Base-by-base conservation (phyloP, 495 filamentous ascomycete species). In the Xylaria nigripes region DNA sequence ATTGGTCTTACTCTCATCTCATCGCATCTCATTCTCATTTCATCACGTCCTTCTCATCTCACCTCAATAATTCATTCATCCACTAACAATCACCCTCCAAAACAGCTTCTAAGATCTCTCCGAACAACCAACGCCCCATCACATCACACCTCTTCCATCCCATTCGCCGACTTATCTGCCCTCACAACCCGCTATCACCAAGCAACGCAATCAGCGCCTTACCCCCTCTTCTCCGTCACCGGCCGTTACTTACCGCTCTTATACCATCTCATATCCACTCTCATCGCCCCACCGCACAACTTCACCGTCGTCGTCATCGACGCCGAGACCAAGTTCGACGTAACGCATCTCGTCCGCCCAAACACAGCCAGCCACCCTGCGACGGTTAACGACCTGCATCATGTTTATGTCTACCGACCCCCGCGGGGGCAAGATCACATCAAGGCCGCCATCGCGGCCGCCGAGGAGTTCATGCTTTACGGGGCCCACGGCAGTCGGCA, bases 271-370 rank as follows among this genome's bases (percentile, higher is more conserved):
- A 70, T 83, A 9, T 68, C 76, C 2, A 76, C 80, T 0, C 69
- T 87, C 12, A 70, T 93, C 8, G 78, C 85, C 1, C 38, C 68
- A 1, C 64, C 66, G 2, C 74, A 78, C 25, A 65, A 69, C 22
- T 77, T 80, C 16, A 76, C 86, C 2, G 76, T 91, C 2, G 75
- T 86, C 3, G 70, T 90, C 25, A 61, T 95, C 22, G 90, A 95
- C 59, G 73, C 83, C 0, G 83, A 88, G 41, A 74, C 76, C 38
- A 77, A 77, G 0, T 90, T 95, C 56, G 79, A 84, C 27, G 72
- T 81, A 10, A 64, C 76, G 13, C 76, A 82, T 10, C 73, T 93
- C 0, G 10, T 65, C 21, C 19, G 47, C 70, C 2, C 30, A 2
- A 22, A 10, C 19, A 58, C 43, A 18, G 54, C 32, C 55, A 62